Conservation (phyloP, 2,329 filamentous ascomycete species). For the Graphilbum ipis-grandicollis region DNA sequence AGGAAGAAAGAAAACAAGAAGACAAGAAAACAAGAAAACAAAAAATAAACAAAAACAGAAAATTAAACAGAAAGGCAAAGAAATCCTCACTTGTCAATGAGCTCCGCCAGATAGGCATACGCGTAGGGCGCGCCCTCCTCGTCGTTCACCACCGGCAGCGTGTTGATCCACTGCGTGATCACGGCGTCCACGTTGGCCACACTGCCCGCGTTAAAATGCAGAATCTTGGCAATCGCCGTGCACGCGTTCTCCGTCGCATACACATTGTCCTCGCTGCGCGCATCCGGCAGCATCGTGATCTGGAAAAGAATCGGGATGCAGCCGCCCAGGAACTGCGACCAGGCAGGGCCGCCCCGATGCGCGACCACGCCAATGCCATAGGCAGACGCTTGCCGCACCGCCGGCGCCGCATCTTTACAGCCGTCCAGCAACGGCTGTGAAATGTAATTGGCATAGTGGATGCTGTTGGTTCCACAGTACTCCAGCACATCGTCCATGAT, state of each 20-base stretch:
- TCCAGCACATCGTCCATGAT: constrained; percentile 97
- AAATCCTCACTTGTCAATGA: constrained; percentile 78
- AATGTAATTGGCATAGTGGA: constrained; percentile 73
- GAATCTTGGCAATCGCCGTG: constrained; percentile 88
- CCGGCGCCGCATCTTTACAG: constrained; percentile 67
- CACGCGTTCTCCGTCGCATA: constrained; percentile 97
- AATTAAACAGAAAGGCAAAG: too few species aligned
- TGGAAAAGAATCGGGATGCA: constrained; percentile 72
- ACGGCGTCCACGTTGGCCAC: constrained; percentile 62
- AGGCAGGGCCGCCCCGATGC: constrained; percentile 72
- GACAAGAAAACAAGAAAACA: too few species aligned
- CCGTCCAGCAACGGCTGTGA: constrained; percentile 74
- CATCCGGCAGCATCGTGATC: constrained; percentile 62
- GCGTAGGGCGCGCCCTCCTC: constrained; percentile 95
- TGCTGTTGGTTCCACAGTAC: constrained; percentile 82
- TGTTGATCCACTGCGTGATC: constrained; percentile 74
- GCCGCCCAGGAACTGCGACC: constrained; percentile 73
- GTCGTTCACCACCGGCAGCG: constrained; percentile 81
- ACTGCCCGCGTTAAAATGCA: constrained; percentile 71
- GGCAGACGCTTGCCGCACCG: constrained; percentile 81
- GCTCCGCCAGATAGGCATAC: constrained; percentile 76
- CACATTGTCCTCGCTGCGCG: constrained; percentile 79
- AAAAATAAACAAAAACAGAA: neutral
- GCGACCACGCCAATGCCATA: constrained; percentile 94
- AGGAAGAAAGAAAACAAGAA: too few species aligned